Base-by-base conservation (phyloP, 129 eudicot species). In the Pseudognaphalium luteoalbum region DNA sequence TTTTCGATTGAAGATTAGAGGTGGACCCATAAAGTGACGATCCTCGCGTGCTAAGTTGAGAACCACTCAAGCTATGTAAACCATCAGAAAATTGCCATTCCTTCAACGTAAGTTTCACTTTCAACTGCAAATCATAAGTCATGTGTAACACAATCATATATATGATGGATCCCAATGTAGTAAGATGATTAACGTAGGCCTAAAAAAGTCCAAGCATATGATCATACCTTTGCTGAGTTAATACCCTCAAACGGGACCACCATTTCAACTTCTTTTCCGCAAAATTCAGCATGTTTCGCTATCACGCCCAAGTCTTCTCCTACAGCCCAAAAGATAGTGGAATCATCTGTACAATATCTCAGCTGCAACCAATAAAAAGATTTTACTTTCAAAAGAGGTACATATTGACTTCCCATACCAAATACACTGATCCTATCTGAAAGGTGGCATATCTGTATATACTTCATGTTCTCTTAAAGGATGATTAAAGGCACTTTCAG, bases 31-130 rank as follows among this genome's bases (percentile, higher is more conserved):
- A 73, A 10, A 86, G 77, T 33, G 91, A 71, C 35, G 83, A 71
- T 50, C 81, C 64, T 73, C 73, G 92, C 70, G 90, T 65, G 76
- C 88, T 83, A 50, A 82, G 79, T 69, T 66, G 86, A 34, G 82
- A 72, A 78, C 72, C 81, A 66, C 83, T 82, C 61, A 79, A 57
- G 84, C 86, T 91, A 80, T 84, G 88, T 44, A 90, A 87, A 77
- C 98, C 98, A 83, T 91, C 90, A 22, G 99, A 77, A 87, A 89
- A 94, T 59, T 88, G 99, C 99, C 98, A 94, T 78, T 94, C 99
- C 76, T 91, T 94, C 39, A 94, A 56, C 12, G 86, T 86, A 78
- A 94, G 96, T 85, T 81, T 91, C 82, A 94, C 93, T 20, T 74
- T 84, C 86, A 94, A 76, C 99, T 94, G 90, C 80, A 84, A 81